Evolutionary conservation across 2,329 filamentous ascomycete genomes (phyloP), one percentile per base, ranked within the genome.

Genomic region (Fusarium sp.): DNA sequence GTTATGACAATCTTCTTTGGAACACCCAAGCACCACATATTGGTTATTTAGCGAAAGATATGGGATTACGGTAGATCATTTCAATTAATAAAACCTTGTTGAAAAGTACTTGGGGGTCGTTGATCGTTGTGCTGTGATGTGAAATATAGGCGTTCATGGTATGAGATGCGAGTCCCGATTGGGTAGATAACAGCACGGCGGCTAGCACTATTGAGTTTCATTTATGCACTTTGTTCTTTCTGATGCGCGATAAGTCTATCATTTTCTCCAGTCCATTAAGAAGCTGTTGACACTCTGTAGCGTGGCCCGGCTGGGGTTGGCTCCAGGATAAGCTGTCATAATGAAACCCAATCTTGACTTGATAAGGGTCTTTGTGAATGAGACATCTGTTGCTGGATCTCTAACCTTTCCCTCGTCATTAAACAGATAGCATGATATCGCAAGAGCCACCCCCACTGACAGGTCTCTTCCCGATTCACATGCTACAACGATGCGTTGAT

Each of bases 271-370:
- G 58, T 85, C 85, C 89, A 98, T 95, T 52, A 98, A 81, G 74
- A 93, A 97, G 57, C 92, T 92, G 79, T 98, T 98, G 7, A 98
- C 91, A 71, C 93, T 95, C 79, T 98, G 94, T 38, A 98, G 81
- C 0, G 94, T 98, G 22, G 92, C 87, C 36, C 96, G 85, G 66
- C 91, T 94, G 0, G 95, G 94, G 76, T 97, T 97, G 4, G 91
- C 92, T 70, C 92, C 89, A 1, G 94, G 91, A 76, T 91, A 91
- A 1, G 88, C 88, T 7, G 90, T 91, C 79, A 95, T 93, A 72
- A 98, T 92, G 84, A 90, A 92, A n/a, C 92, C 91, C 33, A 98
- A 84, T 53, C 91, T 87, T 71, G 89, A 88, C 72, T 92, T 91
- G 76, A 98, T 94, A 50, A 91, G 84, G 10, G 85, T 84, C 80